These are phyloP conservation scores for Scleroderma citrinum DNA, from an alignment of 768 basidiomycete genomes.

Conservation along the genomic window DNA sequence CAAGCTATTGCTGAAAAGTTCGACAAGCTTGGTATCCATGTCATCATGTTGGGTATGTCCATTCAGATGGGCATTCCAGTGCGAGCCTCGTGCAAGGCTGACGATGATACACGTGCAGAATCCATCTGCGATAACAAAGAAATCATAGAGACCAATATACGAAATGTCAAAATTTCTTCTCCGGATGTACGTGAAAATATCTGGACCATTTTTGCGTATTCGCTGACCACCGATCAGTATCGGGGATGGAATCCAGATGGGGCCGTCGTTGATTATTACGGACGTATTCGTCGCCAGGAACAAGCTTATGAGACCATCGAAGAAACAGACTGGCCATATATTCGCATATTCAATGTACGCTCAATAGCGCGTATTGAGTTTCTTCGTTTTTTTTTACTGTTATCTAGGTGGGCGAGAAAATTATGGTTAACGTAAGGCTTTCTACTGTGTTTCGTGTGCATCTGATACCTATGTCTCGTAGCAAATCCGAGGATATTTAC, in stretches of 20 bases:
- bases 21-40: conserved; percentile 81
- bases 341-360: conserved; percentile 86
- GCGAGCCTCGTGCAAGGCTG: background rate
- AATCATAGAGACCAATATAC: conserved; percentile 90
- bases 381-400: conserved; percentile 7
- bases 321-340: conserved; percentile 87
- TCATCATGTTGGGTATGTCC: conserved; percentile 84
- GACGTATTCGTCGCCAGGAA: conserved; percentile 84
- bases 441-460: background rate
- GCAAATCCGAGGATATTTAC: conserved; percentile 86
- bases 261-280: conserved; percentile 89
- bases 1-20: conserved; percentile 79
- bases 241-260: conserved; percentile 88
- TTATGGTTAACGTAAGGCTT: conserved; percentile 78
- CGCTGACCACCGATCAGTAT: conserved; percentile 50
- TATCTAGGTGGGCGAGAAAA: conserved; percentile 84
- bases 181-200: conserved; percentile 68
- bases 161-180: conserved; percentile 96
- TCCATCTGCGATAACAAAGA: conserved; percentile 87
- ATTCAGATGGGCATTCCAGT: background rate
- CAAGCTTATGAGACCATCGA: conserved; percentile 86
- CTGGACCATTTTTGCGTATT: conserved; percentile 4
- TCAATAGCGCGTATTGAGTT: background rate
- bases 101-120: conserved; percentile 44
- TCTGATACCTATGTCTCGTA: conserved; percentile 20